Conservation (phyloP, 495 filamentous ascomycete species). For the Penicillium antarcticum region DNA sequence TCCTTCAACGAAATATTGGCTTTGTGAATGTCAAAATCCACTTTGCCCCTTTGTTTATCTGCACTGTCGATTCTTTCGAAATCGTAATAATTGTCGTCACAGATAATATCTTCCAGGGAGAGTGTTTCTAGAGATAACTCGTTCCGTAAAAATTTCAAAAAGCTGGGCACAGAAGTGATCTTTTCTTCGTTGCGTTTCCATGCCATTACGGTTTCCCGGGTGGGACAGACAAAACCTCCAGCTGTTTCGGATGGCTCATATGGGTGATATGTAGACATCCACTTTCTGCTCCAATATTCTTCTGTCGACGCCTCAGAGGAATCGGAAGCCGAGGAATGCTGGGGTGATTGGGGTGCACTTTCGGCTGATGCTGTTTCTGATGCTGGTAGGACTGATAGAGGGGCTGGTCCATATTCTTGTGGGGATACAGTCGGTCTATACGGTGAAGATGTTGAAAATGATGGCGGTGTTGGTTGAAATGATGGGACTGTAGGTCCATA, state of each 20-base stretch:
- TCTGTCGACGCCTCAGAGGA: conserved; percentile 7
- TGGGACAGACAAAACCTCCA: conserved; percentile 6
- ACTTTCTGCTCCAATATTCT: conserved; percentile 10
- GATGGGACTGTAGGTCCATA: background rate
- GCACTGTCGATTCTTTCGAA: conserved; percentile 5
- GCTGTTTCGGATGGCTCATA: conserved; percentile 4
- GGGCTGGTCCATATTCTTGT: conserved; percentile 1
- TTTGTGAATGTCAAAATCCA: conserved; percentile 12
- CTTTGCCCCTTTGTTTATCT: background rate
- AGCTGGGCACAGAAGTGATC: conserved; percentile 8
- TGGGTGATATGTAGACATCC: conserved; percentile 7
- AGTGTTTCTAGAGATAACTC: conserved; percentile 13
- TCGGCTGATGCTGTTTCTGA: conserved; percentile 3
- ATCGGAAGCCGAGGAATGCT: conserved; percentile 7
- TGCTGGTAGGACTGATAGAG: background rate
- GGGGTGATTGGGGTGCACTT: conserved; percentile 5
- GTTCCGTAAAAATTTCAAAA: conserved; percentile 12
- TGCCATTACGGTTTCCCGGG: conserved; percentile 5
- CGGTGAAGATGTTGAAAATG: background rate
- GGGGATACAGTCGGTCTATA: conserved; percentile 1
- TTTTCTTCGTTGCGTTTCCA: conserved; percentile 14
- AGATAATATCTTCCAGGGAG: conserved; percentile 12
- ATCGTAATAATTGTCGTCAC: conserved; percentile 14
- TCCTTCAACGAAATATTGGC: conserved; percentile 9
- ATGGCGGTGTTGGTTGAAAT: conserved; percentile 2